Percentiles rank a stretch among this genome's conserved stretches.
These are phyloP conservation scores for Funneliformis caledonium DNA, from an alignment of 371 early-diverging fungal genomes.

Conservation along the genomic window DNA sequence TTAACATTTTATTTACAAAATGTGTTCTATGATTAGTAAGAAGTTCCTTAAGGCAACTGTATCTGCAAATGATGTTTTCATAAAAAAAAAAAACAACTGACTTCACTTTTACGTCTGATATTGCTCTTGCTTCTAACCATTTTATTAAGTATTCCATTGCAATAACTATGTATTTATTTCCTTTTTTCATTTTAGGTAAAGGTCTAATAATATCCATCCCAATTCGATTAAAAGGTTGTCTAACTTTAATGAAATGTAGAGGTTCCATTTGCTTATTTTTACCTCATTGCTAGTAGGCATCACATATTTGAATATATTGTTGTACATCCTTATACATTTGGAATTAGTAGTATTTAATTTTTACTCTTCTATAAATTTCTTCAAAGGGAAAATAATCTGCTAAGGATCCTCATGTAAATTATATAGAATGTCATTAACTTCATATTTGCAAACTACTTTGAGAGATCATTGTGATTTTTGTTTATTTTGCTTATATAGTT, in stretches of 20 bases:
- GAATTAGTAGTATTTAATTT: not conserved
- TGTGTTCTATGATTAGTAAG: slow-evolving; percentile 46
- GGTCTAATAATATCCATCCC: too few relatives aligned
- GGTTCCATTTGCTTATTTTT: too few relatives aligned
- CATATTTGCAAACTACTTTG: not conserved
- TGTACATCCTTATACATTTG: too few relatives aligned
- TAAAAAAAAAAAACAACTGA: slow-evolving; percentile 49
- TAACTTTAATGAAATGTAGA: too few relatives aligned
- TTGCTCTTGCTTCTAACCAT: slow-evolving; percentile 51
- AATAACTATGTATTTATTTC: too few relatives aligned
- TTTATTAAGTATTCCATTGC: slow-evolving; percentile 52
- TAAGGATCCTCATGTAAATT: not conserved
- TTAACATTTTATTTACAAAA: slow-evolving; percentile 30
- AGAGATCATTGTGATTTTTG: not conserved
- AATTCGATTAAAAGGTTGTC: too few relatives aligned
- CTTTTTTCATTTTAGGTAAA: too few relatives aligned
- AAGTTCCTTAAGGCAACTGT: slow-evolving; percentile 47
- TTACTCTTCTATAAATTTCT: not conserved
- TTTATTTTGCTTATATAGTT: not conserved
- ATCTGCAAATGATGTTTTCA: slow-evolving; percentile 45
- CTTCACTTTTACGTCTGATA: slow-evolving; percentile 43
- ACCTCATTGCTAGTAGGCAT: too few relatives aligned
- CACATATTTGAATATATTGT: too few relatives aligned
- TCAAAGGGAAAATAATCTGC: not conserved
- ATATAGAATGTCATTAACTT: not conserved